phyloP scores from a whole-genome alignment of 139 green algal species.

The Pseudopediastrum boryanum region DNA sequence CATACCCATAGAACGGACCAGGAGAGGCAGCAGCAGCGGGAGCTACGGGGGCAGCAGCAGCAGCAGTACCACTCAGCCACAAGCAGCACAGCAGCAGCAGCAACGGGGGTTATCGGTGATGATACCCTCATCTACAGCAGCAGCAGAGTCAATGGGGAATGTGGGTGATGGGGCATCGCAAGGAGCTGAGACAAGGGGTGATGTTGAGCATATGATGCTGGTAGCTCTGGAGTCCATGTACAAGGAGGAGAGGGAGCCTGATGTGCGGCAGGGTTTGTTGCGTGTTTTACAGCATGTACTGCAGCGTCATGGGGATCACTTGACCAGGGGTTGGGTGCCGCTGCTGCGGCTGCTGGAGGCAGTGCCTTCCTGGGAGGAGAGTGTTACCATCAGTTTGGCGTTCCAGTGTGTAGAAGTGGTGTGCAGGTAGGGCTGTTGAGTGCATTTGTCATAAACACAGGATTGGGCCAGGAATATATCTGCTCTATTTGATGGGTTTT shows the following conservation, averaged over 20 bases:
- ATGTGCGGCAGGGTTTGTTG: slow-evolving; percentile 77
- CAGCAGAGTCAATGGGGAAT: background rate
- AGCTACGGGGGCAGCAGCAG: background rate
- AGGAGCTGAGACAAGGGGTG: slow-evolving; percentile 29
- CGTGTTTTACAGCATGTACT: slow-evolving; percentile 74
- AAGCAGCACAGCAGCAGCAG: slow-evolving; percentile 8
- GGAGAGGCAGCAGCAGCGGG: slow-evolving; percentile 12
- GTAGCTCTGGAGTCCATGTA: slow-evolving; percentile 76
- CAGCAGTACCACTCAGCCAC: background rate
- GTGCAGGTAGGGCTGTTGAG: slow-evolving; percentile 2
- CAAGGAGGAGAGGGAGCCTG: slow-evolving; percentile 58
- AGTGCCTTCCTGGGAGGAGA: slow-evolving; percentile 62
- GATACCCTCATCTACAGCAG: background rate
- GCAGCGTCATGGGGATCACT: slow-evolving; percentile 75
- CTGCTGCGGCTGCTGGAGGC: slow-evolving; percentile 78
- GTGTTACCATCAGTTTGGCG: slow-evolving; percentile 56
- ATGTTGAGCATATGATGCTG: slow-evolving; percentile 83
- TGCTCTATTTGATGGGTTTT: no score
- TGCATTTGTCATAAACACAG: background rate
- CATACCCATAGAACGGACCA: background rate
- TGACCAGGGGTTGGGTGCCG: slow-evolving; percentile 79
- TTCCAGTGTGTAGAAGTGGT: slow-evolving; percentile 68
- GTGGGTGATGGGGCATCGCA: background rate
- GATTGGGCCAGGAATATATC: no score
- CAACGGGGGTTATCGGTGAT: background rate